Evolutionary conservation across 257 asterid species (phyloP).

Genomic region (Misopates orontium): DNA sequence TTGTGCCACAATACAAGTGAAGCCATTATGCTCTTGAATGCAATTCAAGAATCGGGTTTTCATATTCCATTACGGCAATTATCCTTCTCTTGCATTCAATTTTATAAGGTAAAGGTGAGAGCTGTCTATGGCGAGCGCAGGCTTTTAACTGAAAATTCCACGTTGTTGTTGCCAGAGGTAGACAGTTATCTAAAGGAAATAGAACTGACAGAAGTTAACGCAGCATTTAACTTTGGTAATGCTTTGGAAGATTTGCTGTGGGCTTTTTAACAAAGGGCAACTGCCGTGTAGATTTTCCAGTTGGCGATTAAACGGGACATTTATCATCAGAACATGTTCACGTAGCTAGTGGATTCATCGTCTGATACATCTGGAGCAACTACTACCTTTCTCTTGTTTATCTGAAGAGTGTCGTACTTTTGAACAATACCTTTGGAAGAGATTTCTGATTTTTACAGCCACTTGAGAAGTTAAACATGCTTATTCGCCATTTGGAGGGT

Average conservation of each 20-base stretch:
- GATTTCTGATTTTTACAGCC: conserved; percentile 8
- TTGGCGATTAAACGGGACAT: conserved; percentile 82
- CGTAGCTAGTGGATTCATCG: conserved; percentile 44
- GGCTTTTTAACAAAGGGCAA: conserved; percentile 92
- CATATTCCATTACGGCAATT: conserved; percentile 73
- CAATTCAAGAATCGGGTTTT: conserved; percentile 78
- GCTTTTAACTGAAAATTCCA: conserved; percentile 71
- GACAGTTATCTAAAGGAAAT: conserved; percentile 65
- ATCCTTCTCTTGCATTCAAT: conserved; percentile 21
- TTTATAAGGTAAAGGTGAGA: conserved; percentile 16
- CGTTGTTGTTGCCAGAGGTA: conserved; percentile 63
- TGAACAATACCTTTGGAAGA: neutral
- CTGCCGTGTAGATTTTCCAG: conserved; percentile 91
- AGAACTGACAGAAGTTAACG: conserved; percentile 70
- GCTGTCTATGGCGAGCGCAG: conserved; percentile 41
- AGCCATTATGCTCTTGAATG: conserved; percentile 61
- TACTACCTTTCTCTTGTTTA: conserved; percentile 14
- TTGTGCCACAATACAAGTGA: conserved; percentile 49
- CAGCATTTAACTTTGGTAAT: conserved; percentile 85
- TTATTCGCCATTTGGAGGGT: neutral
- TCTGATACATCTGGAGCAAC: conserved; percentile 4
- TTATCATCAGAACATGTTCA: conserved; percentile 64
- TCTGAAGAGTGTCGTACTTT: conserved; percentile 10
- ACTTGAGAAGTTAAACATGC: neutral
- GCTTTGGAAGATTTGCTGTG: conserved; percentile 91